Percentiles rank a stretch among this genome's conserved stretches.
These are phyloP conservation scores for Gentiana macrophylla DNA, from an alignment of 257 asterid species.

Conservation along the genomic window DNA sequence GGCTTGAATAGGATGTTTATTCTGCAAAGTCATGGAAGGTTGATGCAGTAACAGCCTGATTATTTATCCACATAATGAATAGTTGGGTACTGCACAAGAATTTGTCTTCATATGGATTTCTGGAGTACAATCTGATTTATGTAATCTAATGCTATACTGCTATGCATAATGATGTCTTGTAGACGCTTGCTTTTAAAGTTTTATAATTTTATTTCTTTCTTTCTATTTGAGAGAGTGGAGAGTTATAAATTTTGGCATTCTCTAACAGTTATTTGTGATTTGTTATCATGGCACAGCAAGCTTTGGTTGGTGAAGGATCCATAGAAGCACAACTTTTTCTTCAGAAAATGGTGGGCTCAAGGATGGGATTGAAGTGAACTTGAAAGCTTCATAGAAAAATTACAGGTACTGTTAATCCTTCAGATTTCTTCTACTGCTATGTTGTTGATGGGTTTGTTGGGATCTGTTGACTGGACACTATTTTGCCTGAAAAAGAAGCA, in stretches of 20 bases:
- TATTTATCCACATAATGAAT: too few relatives aligned
- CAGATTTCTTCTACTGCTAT: conserved; percentile 7
- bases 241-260: too few relatives aligned
- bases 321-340: conserved; percentile 79
- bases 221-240: not conserved
- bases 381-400: conserved; percentile 52
- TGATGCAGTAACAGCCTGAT: too few relatives aligned
- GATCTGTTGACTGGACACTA: too few relatives aligned
- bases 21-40: too few relatives aligned
- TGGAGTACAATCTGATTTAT: too few relatives aligned
- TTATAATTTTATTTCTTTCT: not conserved
- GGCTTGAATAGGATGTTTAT: too few relatives aligned
- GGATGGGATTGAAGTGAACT: conserved; percentile 55
- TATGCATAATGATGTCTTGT: not conserved
- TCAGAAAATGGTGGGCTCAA: conserved; percentile 36
- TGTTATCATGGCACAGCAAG: conserved; percentile 49
- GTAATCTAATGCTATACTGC: too few relatives aligned
- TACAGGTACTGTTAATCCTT: conserved; percentile 45
- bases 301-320: conserved; percentile 96
- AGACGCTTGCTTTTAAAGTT: not conserved
- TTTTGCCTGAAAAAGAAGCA: too few relatives aligned
- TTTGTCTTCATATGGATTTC: too few relatives aligned
- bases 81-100: too few relatives aligned
- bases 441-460: not conserved
- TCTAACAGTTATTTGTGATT: too few relatives aligned